phyloP scores from a whole-genome alignment of 148 eudicot species.

The Euryodendron excelsum region DNA sequence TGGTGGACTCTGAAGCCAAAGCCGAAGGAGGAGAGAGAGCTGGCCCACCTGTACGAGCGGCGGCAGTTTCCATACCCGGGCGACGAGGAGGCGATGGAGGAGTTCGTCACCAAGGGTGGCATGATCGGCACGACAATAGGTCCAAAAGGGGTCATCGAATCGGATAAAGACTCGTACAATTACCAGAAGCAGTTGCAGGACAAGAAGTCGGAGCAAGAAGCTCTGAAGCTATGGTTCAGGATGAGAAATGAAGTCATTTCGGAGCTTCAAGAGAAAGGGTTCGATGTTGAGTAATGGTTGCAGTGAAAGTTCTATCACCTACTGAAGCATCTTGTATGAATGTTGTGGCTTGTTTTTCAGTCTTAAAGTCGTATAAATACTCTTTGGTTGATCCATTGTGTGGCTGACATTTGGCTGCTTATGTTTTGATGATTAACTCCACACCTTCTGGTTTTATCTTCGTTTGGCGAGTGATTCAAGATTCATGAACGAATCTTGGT shows the following conservation, averaged over 20 bases:
- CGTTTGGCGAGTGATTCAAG: not conserved
- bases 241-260: slow-evolving; percentile 87
- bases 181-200: slow-evolving; percentile 88
- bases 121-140: slow-evolving; percentile 94
- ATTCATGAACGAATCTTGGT: not conserved
- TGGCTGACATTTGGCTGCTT: no score
- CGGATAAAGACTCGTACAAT: slow-evolving; percentile 59
- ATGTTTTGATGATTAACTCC: not conserved
- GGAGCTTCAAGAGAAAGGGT: slow-evolving; percentile 81
- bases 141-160: slow-evolving; percentile 72
- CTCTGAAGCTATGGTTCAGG: slow-evolving; percentile 73
- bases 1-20: slow-evolving; percentile 93
- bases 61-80: slow-evolving; percentile 87
- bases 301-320: not conserved
- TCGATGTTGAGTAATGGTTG: slow-evolving; percentile 50
- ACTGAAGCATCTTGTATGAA: not conserved
- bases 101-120: slow-evolving; percentile 80
- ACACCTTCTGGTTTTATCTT: not conserved
- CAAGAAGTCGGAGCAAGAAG: slow-evolving; percentile 87
- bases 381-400: not conserved
- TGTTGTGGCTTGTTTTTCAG: not conserved
- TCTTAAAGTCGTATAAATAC: not conserved
- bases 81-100: slow-evolving; percentile 88
- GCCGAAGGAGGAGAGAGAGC: slow-evolving; percentile 87
- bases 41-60: slow-evolving; percentile 80